These are phyloP conservation scores for Nasturtium officinale DNA, from an alignment of 345 rosid genomes.

Conservation along the genomic window DNA sequence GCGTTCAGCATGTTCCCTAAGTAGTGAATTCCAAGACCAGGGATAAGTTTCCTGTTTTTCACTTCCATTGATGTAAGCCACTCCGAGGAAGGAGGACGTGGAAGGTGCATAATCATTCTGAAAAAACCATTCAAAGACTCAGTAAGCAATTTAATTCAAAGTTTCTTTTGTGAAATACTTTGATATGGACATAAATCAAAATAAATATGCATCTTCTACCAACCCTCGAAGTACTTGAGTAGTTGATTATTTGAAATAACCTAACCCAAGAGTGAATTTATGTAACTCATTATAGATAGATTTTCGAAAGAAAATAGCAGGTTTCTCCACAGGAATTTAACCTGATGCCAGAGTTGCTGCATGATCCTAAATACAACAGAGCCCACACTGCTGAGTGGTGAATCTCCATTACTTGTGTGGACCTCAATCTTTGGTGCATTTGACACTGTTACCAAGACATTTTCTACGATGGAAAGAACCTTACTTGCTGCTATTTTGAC, in stretches of 20 bases:
- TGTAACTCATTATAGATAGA: slow-evolving; percentile 11
- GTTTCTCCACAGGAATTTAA: slow-evolving; percentile 43
- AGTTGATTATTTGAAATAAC: not conserved
- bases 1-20: slow-evolving; percentile 57
- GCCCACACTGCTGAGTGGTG: slow-evolving; percentile 60
- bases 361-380: slow-evolving; percentile 65
- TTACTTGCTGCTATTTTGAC: slow-evolving; percentile 74
- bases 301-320: slow-evolving; percentile 35
- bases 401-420: slow-evolving; percentile 45
- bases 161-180: not conserved
- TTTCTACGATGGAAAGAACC: slow-evolving; percentile 69
- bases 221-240: slow-evolving; percentile 14
- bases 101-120: slow-evolving; percentile 55
- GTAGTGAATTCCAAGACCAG: slow-evolving; percentile 62
- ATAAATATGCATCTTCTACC: slow-evolving; percentile 19
- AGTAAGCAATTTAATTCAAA: slow-evolving; percentile 1
- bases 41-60: slow-evolving; percentile 44
- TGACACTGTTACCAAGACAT: slow-evolving; percentile 53
- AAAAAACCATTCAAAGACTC: slow-evolving; percentile 38
- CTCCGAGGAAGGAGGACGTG: slow-evolving; percentile 52
- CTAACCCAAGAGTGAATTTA: slow-evolving; percentile 10
- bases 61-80: slow-evolving; percentile 51
- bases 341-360: slow-evolving; percentile 84
- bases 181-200: slow-evolving; percentile 9
- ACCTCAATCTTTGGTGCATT: slow-evolving; percentile 51